Percentiles rank a stretch among this genome's conserved stretches.
Evolutionary conservation across 345 rosid species (phyloP).

Genomic region (Aegle marmelos): DNA sequence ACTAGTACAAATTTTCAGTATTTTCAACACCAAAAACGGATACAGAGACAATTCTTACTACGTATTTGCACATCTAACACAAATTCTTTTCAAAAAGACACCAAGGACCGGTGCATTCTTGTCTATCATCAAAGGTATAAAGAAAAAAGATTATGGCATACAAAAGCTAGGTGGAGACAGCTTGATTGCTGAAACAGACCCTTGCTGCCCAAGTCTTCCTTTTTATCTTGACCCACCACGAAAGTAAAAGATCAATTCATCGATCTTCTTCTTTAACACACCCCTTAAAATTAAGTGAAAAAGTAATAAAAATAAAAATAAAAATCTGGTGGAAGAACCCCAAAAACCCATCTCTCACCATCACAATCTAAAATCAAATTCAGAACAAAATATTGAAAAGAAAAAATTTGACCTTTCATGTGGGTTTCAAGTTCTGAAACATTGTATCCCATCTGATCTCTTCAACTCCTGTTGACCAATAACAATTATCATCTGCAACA

Average conservation of each 20-base stretch:
- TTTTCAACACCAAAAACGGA: not conserved
- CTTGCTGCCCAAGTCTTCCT: constrained; percentile 23
- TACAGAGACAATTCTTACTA: constrained; percentile 2
- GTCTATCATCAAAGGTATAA: constrained; percentile 5
- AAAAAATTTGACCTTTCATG: constrained; percentile 29
- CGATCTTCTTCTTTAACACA: constrained; percentile 5
- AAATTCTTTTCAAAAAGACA: constrained; percentile 10
- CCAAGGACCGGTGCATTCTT: constrained; percentile 12
- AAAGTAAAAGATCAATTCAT: constrained; percentile 1
- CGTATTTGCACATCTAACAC: constrained; percentile 11
- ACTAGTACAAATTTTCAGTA: constrained; percentile 4
- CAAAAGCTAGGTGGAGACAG: constrained; percentile 34
- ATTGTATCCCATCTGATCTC: constrained; percentile 87
- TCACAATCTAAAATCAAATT: constrained; percentile 7
- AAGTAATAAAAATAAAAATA: not conserved
- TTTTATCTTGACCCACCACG: constrained; percentile 31
- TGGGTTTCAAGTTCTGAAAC: constrained; percentile 93
- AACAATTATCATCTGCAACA: constrained; percentile 30
- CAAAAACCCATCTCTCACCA: constrained; percentile 70
- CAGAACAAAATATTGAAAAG: not conserved
- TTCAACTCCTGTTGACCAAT: constrained; percentile 53
- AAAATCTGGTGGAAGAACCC: constrained; percentile 52
- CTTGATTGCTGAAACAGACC: constrained; percentile 32
- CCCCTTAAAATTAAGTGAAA: not conserved
- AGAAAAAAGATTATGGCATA: constrained; percentile 4